phyloP scores from a whole-genome alignment of 148 eudicot species.

The Fagopyrum homotropicum region DNA sequence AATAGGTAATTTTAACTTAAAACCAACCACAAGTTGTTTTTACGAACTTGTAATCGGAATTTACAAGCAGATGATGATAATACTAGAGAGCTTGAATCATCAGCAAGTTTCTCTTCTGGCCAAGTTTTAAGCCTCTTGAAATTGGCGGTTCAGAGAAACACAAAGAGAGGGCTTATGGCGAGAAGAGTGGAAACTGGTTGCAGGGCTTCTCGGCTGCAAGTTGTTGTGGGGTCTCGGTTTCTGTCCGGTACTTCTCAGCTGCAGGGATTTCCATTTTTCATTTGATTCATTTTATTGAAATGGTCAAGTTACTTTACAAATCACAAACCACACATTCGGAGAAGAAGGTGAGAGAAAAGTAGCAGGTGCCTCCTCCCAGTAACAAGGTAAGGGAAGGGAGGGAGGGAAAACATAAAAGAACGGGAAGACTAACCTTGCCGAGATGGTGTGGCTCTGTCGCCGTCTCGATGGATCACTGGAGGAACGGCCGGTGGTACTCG shows the following conservation, averaged over 20 bases:
- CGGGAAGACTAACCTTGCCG: too few relatives aligned
- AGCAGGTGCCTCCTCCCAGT: too few relatives aligned
- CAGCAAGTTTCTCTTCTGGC: slow-evolving; percentile 76
- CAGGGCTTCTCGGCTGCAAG: neutral
- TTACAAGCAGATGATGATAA: slow-evolving; percentile 28
- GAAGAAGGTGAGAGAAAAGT: too few relatives aligned
- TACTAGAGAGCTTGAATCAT: slow-evolving; percentile 24
- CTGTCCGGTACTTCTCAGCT: slow-evolving; percentile 16
- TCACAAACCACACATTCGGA: too few relatives aligned
- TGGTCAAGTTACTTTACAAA: too few relatives aligned
- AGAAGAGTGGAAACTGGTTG: slow-evolving; percentile 31
- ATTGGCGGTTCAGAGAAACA: slow-evolving; percentile 43
- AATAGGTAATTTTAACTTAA: neutral
- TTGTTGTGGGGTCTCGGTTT: slow-evolving; percentile 8
- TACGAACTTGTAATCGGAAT: slow-evolving; percentile 53
- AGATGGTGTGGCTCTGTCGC: too few relatives aligned
- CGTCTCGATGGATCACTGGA: too few relatives aligned
- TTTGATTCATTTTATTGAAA: too few relatives aligned
- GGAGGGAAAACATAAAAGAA: too few relatives aligned
- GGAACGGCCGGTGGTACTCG: too few relatives aligned
- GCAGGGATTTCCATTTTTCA: too few relatives aligned
- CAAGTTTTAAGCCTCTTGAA: slow-evolving; percentile 67
- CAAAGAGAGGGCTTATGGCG: slow-evolving; percentile 33
- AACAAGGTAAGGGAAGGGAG: too few relatives aligned
- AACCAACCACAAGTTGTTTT: slow-evolving; percentile 31